Percentiles rank a stretch among this genome's conserved stretches.
Evolutionary conservation across 371 early-diverging fungal species (phyloP).

Genomic region (Rhizomucor miehei): DNA sequence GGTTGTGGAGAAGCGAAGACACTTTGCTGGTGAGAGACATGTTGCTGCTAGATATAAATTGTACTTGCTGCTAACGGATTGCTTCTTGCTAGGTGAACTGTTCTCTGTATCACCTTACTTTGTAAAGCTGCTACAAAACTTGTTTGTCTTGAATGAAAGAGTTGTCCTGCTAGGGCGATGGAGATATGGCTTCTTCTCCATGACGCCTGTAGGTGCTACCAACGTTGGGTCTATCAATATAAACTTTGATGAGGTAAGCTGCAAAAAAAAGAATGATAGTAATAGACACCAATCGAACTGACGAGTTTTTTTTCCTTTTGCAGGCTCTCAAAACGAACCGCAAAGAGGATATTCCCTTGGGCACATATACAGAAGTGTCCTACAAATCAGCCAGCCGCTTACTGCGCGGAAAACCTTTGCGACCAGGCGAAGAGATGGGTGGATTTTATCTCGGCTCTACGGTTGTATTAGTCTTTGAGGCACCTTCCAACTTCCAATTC

Average conservation of each 20-base stretch:
- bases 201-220: slow-evolving; percentile 97
- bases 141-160: slow-evolving; percentile 96
- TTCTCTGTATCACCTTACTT: slow-evolving; percentile 93
- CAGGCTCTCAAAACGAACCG: slow-evolving; percentile 75
- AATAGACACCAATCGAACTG: neutral
- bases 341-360: slow-evolving; percentile 60
- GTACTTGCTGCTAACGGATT: too few relatives aligned
- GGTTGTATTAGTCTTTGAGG: slow-evolving; percentile 96
- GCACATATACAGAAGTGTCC: slow-evolving; percentile 74
- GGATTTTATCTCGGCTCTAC: slow-evolving; percentile 94
- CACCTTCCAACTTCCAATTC: slow-evolving; percentile 83
- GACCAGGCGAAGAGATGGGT: slow-evolving; percentile 88
- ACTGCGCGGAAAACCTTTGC: slow-evolving; percentile 66
- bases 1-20: slow-evolving; percentile 82
- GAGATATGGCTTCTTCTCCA: slow-evolving; percentile 92
- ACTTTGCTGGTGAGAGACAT: slow-evolving; percentile 69
- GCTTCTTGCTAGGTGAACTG: slow-evolving; percentile 70
- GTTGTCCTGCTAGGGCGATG: slow-evolving; percentile 90
- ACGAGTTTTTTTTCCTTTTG: too few relatives aligned
- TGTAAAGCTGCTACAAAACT: slow-evolving; percentile 73
- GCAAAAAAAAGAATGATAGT: slow-evolving; percentile 4
- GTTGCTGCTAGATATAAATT: too few relatives aligned
- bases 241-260: slow-evolving; percentile 81
- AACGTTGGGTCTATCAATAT: slow-evolving; percentile 95
- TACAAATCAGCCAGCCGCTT: slow-evolving; percentile 64